Evolutionary conservation across 768 basidiomycete genomes (phyloP).

Genomic region (Peribolospora kevripleyi): DNA sequence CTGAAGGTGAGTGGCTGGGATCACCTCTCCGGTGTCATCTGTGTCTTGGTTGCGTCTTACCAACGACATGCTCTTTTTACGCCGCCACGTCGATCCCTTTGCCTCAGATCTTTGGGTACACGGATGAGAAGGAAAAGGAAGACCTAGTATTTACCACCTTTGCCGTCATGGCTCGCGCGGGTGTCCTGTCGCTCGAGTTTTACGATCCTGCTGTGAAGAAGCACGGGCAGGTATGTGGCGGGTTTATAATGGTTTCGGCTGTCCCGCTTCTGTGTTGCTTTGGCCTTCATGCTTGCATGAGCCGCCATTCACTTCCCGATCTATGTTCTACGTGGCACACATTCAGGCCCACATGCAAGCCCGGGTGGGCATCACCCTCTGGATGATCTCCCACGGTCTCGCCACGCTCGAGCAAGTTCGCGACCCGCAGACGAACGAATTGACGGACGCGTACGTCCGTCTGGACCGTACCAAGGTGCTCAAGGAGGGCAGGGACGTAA

Average conservation of each 20-base stretch:
- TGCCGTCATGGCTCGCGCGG: slow-evolving; percentile 65
- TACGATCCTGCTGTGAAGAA: slow-evolving; percentile 59
- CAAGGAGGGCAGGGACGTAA: slow-evolving; percentile 36
- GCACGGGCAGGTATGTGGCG: slow-evolving; percentile 38
- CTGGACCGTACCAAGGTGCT: slow-evolving; percentile 51
- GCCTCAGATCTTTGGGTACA: slow-evolving; percentile 69
- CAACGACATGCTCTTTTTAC: too few species aligned
- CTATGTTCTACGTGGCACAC: too few species aligned
- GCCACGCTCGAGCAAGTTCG: slow-evolving; percentile 45
- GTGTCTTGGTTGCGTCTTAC: too few species aligned
- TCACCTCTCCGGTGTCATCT: too few species aligned
- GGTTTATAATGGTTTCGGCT: too few species aligned
- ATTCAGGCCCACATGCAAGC: slow-evolving; percentile 54
- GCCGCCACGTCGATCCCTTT: too few species aligned
- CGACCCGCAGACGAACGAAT: slow-evolving; percentile 29
- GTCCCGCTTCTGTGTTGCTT: not conserved
- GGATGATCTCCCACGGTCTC: slow-evolving; percentile 43
- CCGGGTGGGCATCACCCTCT: slow-evolving; percentile 57
- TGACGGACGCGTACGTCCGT: slow-evolving; percentile 45
- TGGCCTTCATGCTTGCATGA: too few species aligned
- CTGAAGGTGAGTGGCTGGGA: too few species aligned
- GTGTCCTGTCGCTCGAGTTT: slow-evolving; percentile 44
- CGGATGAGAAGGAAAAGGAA: slow-evolving; percentile 39
- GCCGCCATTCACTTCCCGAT: too few species aligned
- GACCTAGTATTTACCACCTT: slow-evolving; percentile 51